These are phyloP conservation scores for Pythium volutum DNA, from an alignment of 352 stramenopile genomes.

Conservation along the genomic window DNA sequence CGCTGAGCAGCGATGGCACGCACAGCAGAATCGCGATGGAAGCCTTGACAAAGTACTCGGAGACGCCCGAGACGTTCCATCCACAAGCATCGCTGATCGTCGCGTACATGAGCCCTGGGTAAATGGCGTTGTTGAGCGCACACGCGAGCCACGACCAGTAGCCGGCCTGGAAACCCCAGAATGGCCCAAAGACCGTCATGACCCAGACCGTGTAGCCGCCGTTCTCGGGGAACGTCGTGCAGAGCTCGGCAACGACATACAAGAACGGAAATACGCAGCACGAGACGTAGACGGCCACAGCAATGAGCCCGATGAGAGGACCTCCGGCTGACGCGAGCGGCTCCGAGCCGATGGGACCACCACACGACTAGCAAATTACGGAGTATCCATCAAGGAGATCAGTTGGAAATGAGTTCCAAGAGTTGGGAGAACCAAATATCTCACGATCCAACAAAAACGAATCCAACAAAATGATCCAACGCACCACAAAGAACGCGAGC, in stretches of 20 bases:
- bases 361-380: slow-evolving; percentile 21
- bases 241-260: slow-evolving; percentile 61
- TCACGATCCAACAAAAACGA: background rate
- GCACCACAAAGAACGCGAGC: slow-evolving; percentile 29
- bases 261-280: slow-evolving; percentile 84
- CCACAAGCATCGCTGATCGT: slow-evolving; percentile 26
- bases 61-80: slow-evolving; percentile 21
- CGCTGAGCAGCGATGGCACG: slow-evolving; percentile 37
- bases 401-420: background rate
- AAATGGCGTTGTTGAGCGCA: slow-evolving; percentile 40
- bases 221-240: slow-evolving; percentile 76
- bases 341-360: slow-evolving; percentile 29
- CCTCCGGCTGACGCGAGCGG: slow-evolving; percentile 27
- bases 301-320: slow-evolving; percentile 53
- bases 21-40: slow-evolving; percentile 32
- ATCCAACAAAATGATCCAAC: background rate
- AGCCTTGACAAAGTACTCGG: slow-evolving; percentile 36
- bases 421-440: background rate
- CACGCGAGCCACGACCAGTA: slow-evolving; percentile 78
- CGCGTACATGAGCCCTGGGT: slow-evolving; percentile 45
- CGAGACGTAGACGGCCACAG: slow-evolving; percentile 72
- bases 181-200: slow-evolving; percentile 67
- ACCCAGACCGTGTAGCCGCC: slow-evolving; percentile 84
- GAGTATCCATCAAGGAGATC: background rate
- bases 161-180: slow-evolving; percentile 84